phyloP scores from a whole-genome alignment of 2,329 filamentous ascomycete species.

The Tolypocladium sp. region DNA sequence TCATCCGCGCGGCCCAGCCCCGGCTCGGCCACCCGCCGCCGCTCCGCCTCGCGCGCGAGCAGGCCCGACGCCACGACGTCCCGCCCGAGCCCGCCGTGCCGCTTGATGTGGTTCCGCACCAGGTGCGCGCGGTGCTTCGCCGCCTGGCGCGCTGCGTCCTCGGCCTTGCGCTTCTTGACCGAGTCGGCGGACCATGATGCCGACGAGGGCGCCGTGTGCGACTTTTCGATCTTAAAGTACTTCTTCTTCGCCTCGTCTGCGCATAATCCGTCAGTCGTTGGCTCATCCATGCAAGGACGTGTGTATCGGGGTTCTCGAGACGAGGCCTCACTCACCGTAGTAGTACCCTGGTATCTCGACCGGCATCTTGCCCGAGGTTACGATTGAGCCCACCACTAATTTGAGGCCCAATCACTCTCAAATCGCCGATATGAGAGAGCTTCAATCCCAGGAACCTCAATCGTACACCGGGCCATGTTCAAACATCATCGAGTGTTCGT shows the following conservation, averaged over 20 bases:
- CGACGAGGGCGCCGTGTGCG: constrained; percentile 39
- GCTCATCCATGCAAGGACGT: not conserved
- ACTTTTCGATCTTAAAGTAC: constrained; percentile 59
- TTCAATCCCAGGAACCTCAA: not conserved
- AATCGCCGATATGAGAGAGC: not conserved
- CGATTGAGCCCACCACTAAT: not conserved
- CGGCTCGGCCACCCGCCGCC: constrained; percentile 6
- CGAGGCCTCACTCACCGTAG: constrained; percentile 29
- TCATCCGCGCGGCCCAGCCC: constrained; percentile 13
- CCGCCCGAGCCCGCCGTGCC: constrained; percentile 19
- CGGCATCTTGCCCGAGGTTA: constrained; percentile 16
- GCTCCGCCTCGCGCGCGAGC: constrained; percentile 16
- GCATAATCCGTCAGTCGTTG: not conserved
- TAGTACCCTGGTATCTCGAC: constrained; percentile 43
- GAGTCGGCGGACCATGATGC: constrained; percentile 48
- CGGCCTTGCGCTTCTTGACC: constrained; percentile 45
- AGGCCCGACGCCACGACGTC: constrained; percentile 21
- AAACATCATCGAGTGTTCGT: not conserved
- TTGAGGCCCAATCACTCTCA: not conserved
- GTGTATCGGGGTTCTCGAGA: not conserved
- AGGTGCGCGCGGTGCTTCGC: constrained; percentile 17
- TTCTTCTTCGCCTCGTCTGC: constrained; percentile 49
- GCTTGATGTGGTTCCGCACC: constrained; percentile 27
- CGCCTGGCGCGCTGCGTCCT: constrained; percentile 25
- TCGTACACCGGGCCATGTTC: not conserved